Base-by-base conservation (phyloP, 495 filamentous ascomycete species). In the Podospora didyma region DNA sequence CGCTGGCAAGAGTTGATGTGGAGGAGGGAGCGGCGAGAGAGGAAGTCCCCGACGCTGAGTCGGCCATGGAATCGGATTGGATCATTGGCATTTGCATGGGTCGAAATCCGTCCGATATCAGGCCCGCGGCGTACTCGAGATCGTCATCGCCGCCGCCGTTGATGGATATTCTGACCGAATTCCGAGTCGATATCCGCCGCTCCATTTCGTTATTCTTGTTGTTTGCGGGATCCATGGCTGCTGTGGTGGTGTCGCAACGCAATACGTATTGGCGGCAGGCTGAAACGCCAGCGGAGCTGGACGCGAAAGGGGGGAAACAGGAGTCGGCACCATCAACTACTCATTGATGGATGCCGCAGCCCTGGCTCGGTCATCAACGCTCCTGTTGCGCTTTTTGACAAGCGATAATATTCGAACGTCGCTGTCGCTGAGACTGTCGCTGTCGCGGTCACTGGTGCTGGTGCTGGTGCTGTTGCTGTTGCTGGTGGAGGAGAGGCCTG, bases 111-210 rank as follows among this genome's bases (percentile, higher is more conserved):
- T 69, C 63, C 42, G 73, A 58, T 46, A 72, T 54, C 57, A 68
- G 57, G 26, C 49, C 53, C 28, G 28, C 49, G 5, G 49, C 62
- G 34, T 61, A 42, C 41, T 46, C 62, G 47, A 51, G 46, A 11
- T 66, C 66, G 22, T 67, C 63, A 21, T 61, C 63, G n/a, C 28
- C 66, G n/a, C 37, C 46, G n/a, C 37, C 46, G n/a, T 60, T 48
- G 17, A 64, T 46, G 5, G 68, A 68, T 24, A 65, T 14, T 26
- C 68, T 68, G 22, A 64, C 52, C 21, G 75, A 74, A 5, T 61
- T 57, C 59, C 72, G 72, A 14, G 52, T 60, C 42, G 74, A 74
- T 22, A 67, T 53, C 53, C 68, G 64, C 58, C 74, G 62, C 53
- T 69, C 69, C 52, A 69, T 56, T 20, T 70, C 69, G 39, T 62